These are phyloP conservation scores for Physaria fendleri DNA, from an alignment of 345 rosid species.

Conservation along the genomic window DNA sequence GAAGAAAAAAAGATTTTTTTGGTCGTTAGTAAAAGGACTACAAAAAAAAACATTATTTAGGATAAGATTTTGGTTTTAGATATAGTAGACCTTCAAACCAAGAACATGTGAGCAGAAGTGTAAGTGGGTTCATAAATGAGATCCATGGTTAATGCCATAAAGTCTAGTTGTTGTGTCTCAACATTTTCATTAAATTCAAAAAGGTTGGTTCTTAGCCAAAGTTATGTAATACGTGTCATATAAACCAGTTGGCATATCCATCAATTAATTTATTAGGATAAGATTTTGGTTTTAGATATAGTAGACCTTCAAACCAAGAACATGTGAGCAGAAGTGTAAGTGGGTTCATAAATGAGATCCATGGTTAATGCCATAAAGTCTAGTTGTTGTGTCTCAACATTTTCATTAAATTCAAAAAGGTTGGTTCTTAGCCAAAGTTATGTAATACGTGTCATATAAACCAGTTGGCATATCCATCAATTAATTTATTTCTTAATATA, in stretches of 20 bases:
- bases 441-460: not conserved
- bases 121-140: constrained; percentile 4
- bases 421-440: not conserved
- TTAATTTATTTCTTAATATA: no score
- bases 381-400: constrained; percentile 11
- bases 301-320: constrained; percentile 1
- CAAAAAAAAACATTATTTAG: not conserved
- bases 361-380: constrained; percentile 2
- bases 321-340: not conserved
- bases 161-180: constrained; percentile 12
- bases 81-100: not conserved
- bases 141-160: not conserved
- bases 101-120: not conserved
- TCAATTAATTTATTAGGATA: not conserved
- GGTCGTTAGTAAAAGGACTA: not conserved
- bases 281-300: not conserved
- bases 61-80: not conserved
- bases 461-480: not conserved
- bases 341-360: constrained; percentile 9
- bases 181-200: constrained; percentile 10
- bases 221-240: not conserved
- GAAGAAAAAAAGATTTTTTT: no score
- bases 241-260: not conserved
- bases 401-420: constrained; percentile 8
- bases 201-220: not conserved